Evolutionary conservation across 805 yeast species (phyloP).

Genomic region (Ogataea pilisensis): DNA sequence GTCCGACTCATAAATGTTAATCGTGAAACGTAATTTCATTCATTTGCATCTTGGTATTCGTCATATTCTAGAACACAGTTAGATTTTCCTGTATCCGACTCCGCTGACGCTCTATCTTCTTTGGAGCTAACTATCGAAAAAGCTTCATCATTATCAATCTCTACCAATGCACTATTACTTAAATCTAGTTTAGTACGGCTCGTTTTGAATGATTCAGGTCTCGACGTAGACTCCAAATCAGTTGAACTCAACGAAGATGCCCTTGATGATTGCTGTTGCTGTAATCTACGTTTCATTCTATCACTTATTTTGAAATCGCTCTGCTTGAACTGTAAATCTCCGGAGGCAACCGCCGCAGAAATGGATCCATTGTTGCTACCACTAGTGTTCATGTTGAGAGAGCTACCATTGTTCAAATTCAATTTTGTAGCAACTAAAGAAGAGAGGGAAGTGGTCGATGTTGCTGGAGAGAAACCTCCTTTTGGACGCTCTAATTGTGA

Average conservation of each 20-base stretch:
- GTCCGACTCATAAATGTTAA: slow-evolving; percentile 46
- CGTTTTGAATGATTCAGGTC: slow-evolving; percentile 21
- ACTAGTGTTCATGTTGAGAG: not conserved
- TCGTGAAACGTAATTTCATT: slow-evolving; percentile 2
- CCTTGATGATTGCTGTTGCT: slow-evolving; percentile 17
- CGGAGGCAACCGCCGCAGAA: slow-evolving; percentile 5
- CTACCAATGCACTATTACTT: slow-evolving; percentile 13
- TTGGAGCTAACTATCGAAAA: slow-evolving; percentile 5
- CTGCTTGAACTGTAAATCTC: slow-evolving; percentile 18
- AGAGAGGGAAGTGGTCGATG: slow-evolving; percentile 13
- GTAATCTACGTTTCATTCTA: slow-evolving; percentile 26
- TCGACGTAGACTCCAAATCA: slow-evolving; percentile 19
- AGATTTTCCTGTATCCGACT: not conserved
- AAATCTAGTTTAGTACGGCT: slow-evolving; percentile 14
- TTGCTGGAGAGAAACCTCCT: not conserved
- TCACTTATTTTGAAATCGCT: slow-evolving; percentile 29
- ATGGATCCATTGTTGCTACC: slow-evolving; percentile 1
- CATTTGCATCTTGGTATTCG: slow-evolving; percentile 23
- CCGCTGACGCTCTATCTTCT: slow-evolving; percentile 2
- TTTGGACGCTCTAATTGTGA: not conserved
- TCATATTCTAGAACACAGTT: slow-evolving; percentile 8
- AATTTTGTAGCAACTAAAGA: slow-evolving; percentile 7
- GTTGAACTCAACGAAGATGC: slow-evolving; percentile 19
- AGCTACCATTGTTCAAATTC: slow-evolving; percentile 2
- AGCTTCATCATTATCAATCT: slow-evolving; percentile 11